phyloP scores from a whole-genome alignment of 164 flowering plant genomes.

The Liriodendron chinense region DNA sequence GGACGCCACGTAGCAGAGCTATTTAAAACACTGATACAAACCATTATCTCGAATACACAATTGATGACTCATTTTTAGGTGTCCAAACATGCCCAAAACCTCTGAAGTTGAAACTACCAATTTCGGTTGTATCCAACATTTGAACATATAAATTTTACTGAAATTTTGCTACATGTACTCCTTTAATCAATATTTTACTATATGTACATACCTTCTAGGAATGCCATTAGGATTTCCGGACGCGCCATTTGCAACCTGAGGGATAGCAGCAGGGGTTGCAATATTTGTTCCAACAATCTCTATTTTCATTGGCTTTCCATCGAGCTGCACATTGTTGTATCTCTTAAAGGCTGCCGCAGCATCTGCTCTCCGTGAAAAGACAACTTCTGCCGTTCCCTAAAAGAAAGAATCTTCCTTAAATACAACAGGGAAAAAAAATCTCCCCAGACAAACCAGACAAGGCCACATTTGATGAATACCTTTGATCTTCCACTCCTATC shows the following conservation, averaged over 20 bases:
- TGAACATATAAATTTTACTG: too few relatives aligned
- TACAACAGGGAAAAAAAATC: conserved; percentile 6
- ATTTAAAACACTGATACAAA: neutral
- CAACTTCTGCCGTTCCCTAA: conserved; percentile 91
- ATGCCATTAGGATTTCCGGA: conserved; percentile 49
- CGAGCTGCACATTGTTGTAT: conserved; percentile 97
- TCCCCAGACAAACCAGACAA: conserved; percentile 3
- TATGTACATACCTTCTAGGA: conserved; percentile 44
- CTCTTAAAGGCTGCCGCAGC: conserved; percentile 81
- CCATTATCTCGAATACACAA: neutral
- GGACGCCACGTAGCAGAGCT: too few relatives aligned
- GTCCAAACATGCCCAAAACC: neutral
- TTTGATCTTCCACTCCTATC: conserved; percentile 97
- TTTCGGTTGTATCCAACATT: conserved; percentile 6
- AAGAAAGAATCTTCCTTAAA: conserved; percentile 26
- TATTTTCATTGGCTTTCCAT: conserved; percentile 98
- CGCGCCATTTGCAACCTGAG: conserved; percentile 34
- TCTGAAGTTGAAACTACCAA: neutral
- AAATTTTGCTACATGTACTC: neutral
- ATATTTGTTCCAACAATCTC: conserved; percentile 93
- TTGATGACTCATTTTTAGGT: conserved; percentile 7
- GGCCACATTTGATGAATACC: conserved; percentile 45
- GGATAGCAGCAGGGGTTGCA: conserved; percentile 41
- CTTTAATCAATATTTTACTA: conserved; percentile 2
- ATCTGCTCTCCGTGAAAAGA: conserved; percentile 67